A percentile compares a stretch with the other conserved stretches of the same genome.
phyloP scores from a whole-genome alignment of 2,329 filamentous ascomycete genomes.

The Trichoderma sp. region DNA sequence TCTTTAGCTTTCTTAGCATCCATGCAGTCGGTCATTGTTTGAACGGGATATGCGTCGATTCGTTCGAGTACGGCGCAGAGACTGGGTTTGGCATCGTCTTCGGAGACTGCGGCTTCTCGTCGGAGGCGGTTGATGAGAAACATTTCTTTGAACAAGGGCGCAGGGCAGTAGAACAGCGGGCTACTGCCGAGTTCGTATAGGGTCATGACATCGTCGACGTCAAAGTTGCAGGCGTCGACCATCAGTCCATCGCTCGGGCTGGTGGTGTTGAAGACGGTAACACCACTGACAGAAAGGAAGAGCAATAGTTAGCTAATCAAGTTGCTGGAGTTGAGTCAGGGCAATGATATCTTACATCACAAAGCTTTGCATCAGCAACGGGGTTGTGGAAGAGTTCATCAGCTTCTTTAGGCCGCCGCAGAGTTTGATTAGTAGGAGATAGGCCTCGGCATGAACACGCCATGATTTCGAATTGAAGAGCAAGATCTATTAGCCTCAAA shows the following conservation, averaged over 20 bases:
- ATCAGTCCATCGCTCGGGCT: slow-evolving; percentile 19
- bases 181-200: slow-evolving; percentile 16
- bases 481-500: slow-evolving; percentile 3
- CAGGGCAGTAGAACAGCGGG: slow-evolving; percentile 21
- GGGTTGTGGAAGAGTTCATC: slow-evolving; percentile 9
- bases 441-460: slow-evolving; percentile 22
- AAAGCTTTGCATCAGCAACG: slow-evolving; percentile 22
- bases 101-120: not conserved
- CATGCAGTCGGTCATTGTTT: not conserved
- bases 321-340: not conserved
- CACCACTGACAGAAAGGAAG: not conserved
- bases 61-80: slow-evolving; percentile 15
- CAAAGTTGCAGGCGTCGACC: slow-evolving; percentile 22
- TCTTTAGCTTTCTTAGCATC: not conserved
- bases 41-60: slow-evolving; percentile 9
- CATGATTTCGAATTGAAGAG: slow-evolving; percentile 17
- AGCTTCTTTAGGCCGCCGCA: slow-evolving; percentile 25
- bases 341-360: slow-evolving; percentile 11
- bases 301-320: not conserved
- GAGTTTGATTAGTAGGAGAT: slow-evolving; percentile 22
- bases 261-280: slow-evolving; percentile 27
- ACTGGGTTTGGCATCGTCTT: not conserved
- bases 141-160: slow-evolving; percentile 20
- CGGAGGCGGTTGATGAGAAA: slow-evolving; percentile 27
- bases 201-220: slow-evolving; percentile 22